Conservation (phyloP, 2,329 filamentous ascomycete genomes). For the Talaromyces rugulosus region DNA sequence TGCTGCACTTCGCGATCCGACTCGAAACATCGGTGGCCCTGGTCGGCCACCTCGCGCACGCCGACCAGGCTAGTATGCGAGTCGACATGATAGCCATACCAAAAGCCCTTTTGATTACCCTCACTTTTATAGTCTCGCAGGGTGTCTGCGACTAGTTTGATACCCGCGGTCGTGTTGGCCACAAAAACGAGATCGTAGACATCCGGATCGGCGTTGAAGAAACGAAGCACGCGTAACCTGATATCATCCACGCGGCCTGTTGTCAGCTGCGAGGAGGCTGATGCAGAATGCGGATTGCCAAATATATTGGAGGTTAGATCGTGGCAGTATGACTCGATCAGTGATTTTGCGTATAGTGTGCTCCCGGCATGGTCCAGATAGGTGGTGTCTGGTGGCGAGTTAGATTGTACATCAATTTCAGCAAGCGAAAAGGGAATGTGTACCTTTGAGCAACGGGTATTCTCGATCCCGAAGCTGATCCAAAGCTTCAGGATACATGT, state of each 20-base stretch:
- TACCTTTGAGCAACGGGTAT: conserved; percentile 44
- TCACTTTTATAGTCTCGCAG: conserved; percentile 53
- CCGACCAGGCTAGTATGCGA: conserved; percentile 86
- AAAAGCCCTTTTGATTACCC: conserved; percentile 54
- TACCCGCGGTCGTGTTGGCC: conserved; percentile 83
- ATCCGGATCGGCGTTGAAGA: conserved; percentile 76
- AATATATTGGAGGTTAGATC: conserved; percentile 76
- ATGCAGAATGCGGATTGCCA: conserved; percentile 89
- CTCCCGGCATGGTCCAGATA: conserved; percentile 97
- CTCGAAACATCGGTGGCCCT: conserved; percentile 60
- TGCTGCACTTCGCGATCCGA: conserved; percentile 58
- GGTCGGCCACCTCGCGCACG: conserved; percentile 64
- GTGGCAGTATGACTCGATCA: conserved; percentile 73
- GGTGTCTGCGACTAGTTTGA: conserved; percentile 80
- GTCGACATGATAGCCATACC: conserved; percentile 77
- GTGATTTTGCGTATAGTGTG: conserved; percentile 73
- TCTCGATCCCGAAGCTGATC: conserved; percentile 44
- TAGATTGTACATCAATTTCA: not conserved
- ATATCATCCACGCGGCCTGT: conserved; percentile 71
- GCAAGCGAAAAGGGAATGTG: not conserved
- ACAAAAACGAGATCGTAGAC: conserved; percentile 88
- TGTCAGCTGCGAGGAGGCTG: conserved; percentile 72
- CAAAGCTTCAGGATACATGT: conserved; percentile 41
- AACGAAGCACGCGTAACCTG: conserved; percentile 64
- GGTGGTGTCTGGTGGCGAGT: conserved; percentile 53